phyloP scores from a whole-genome alignment of 352 stramenopile species.

The Globisporangium recalcitrans region DNA sequence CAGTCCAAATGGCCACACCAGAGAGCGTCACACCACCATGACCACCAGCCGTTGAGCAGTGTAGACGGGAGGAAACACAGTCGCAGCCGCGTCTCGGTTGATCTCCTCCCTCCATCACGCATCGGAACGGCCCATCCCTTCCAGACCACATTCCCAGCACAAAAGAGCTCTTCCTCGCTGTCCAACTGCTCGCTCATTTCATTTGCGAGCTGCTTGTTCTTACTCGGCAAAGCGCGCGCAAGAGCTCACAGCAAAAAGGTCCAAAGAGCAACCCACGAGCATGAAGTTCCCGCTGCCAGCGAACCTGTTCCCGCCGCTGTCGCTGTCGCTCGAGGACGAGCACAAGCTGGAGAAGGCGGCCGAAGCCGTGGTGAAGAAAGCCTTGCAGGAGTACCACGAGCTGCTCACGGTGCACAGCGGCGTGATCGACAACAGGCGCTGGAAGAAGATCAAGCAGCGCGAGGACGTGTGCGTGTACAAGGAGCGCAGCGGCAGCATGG shows the following conservation, averaged over 20 bases:
- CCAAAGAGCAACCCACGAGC: background rate
- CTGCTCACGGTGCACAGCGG: slow-evolving; percentile 30
- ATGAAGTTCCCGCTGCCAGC: slow-evolving; percentile 34
- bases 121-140: too few species aligned
- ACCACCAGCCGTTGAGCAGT: too few species aligned
- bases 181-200: too few species aligned
- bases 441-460: slow-evolving; percentile 49
- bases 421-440: slow-evolving; percentile 34
- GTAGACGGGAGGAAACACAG: too few species aligned
- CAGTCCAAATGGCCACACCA: too few species aligned
- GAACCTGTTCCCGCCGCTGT: slow-evolving; percentile 37
- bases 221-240: background rate
- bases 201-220: background rate
- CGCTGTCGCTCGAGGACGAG: slow-evolving; percentile 34
- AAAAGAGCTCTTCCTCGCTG: too few species aligned
- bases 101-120: too few species aligned
- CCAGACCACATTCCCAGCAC: too few species aligned
- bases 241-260: background rate
- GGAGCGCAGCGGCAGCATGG: slow-evolving; percentile 3
- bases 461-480: slow-evolving; percentile 16
- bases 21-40: too few species aligned
- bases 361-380: slow-evolving; percentile 35
- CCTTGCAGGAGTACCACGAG: slow-evolving; percentile 37
- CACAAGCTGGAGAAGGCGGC: slow-evolving; percentile 31
- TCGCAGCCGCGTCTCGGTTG: too few species aligned